phyloP scores from a whole-genome alignment of 2,329 filamentous ascomycete species.

The Pseudohalonectria lignicola region DNA sequence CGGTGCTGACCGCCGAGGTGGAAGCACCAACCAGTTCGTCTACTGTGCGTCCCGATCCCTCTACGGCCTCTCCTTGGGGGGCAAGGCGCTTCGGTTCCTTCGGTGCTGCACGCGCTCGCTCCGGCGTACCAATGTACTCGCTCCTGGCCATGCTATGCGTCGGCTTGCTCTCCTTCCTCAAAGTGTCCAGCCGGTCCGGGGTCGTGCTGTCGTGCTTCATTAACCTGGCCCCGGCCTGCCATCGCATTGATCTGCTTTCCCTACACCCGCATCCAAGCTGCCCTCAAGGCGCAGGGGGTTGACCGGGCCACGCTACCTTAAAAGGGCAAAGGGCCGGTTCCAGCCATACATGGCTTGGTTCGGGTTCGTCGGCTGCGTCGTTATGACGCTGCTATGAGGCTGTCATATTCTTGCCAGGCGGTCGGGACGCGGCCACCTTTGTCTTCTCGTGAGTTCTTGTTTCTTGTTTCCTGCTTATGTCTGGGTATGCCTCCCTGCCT shows the following conservation, averaged over 20 bases:
- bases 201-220: constrained; percentile 28
- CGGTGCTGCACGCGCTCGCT: constrained; percentile 24
- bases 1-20: no score
- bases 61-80: constrained; percentile 37
- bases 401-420: constrained; percentile 29
- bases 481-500: not conserved
- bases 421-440: constrained; percentile 18
- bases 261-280: constrained; percentile 37
- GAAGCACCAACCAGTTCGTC: constrained; percentile 27
- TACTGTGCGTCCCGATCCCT: constrained; percentile 39
- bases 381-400: constrained; percentile 46
- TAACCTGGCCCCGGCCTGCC: constrained; percentile 22
- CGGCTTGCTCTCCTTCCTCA: constrained; percentile 24
- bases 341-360: constrained; percentile 42
- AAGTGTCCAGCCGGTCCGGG: constrained; percentile 22
- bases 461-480: not conserved
- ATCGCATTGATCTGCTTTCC: constrained; percentile 31
- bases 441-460: constrained; percentile 17
- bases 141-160: constrained; percentile 20
- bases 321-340: constrained; percentile 29
- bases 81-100: constrained; percentile 32
- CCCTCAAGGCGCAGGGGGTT: constrained; percentile 36
- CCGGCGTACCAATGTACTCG: constrained; percentile 31
- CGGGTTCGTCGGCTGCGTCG: constrained; percentile 29
- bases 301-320: constrained; percentile 34